Percentiles rank a stretch among this genome's conserved stretches.
phyloP scores from a whole-genome alignment of 2,329 filamentous ascomycete genomes.

The Amylocarpus encephaloides region DNA sequence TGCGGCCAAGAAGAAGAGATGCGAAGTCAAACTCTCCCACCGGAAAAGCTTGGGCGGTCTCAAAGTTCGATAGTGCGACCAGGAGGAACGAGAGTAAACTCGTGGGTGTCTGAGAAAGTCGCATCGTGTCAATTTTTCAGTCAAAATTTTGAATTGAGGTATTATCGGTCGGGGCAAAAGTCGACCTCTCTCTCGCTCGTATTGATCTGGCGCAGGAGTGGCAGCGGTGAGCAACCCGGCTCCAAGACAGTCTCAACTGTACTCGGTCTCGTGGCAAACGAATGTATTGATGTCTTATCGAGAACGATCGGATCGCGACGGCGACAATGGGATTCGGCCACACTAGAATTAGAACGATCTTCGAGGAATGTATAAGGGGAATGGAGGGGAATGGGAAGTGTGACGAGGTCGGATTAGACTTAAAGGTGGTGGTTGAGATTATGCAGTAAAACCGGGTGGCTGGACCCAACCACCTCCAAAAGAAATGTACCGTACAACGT shows the following conservation, averaged over 20 bases:
- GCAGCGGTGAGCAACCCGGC: constrained; percentile 15
- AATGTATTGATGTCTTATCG: constrained; percentile 9
- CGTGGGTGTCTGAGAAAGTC: constrained; percentile 27
- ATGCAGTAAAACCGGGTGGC: neutral
- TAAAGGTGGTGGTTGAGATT: constrained; percentile 20
- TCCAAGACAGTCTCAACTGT: constrained; percentile 1
- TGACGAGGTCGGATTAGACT: neutral
- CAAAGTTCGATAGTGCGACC: constrained; percentile 34
- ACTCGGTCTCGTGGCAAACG: constrained; percentile 13
- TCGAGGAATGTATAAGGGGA: constrained; percentile 17
- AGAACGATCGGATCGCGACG: neutral
- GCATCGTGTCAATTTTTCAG: constrained; percentile 32
- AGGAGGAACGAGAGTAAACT: constrained; percentile 34
- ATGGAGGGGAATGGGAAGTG: constrained; percentile 11
- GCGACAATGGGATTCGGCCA: constrained; percentile 7
- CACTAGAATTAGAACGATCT: constrained; percentile 10
- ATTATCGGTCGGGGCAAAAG: constrained; percentile 1
- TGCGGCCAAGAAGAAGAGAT: constrained; percentile 7
- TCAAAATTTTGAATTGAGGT: constrained; percentile 9
- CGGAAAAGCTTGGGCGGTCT: constrained; percentile 38
- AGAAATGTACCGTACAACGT: too few relatives aligned
- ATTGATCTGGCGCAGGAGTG: neutral
- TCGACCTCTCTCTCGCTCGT: neutral
- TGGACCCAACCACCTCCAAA: constrained; percentile 1
- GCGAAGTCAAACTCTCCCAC: constrained; percentile 21